Conservation (phyloP, 768 basidiomycete genomes). For the Porpolomopsis calyptriformis region DNA sequence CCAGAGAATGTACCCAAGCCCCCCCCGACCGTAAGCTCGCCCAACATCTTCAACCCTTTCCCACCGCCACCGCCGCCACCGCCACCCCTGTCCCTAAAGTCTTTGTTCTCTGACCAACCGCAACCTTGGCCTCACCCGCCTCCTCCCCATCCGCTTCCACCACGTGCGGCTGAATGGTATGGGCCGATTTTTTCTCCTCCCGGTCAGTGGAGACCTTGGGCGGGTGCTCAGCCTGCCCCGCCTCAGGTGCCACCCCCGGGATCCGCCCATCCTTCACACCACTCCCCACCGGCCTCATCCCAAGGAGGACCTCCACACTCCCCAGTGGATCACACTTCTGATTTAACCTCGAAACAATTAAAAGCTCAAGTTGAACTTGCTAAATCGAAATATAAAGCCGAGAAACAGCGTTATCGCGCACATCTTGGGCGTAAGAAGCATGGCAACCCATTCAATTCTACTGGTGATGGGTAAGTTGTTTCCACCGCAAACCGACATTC, state of each 20-base stretch:
- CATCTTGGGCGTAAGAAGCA: conserved; percentile 30
- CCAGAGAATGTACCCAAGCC: neutral
- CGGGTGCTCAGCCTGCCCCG: conserved; percentile 12
- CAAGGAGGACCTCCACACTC: too few relatives aligned
- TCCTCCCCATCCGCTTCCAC: conserved; percentile 1
- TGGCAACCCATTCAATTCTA: neutral
- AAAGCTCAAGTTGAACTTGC: conserved; percentile 50
- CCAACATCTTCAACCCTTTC: neutral
- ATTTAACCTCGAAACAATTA: conserved; percentile 27
- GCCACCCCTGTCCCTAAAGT: conserved; percentile 7
- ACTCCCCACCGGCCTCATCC: too few relatives aligned
- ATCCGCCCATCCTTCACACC: too few relatives aligned
- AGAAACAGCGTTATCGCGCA: conserved; percentile 59
- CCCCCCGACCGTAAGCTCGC: neutral
- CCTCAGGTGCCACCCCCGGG: conserved; percentile 10
- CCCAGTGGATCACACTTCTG: neutral
- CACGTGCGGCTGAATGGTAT: neutral
- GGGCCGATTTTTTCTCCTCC: conserved; percentile 8
- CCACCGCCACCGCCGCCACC: conserved; percentile 10
- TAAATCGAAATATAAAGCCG: conserved; percentile 53
- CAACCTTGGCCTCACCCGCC: conserved; percentile 12
- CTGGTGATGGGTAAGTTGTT: neutral
- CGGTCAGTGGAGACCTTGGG: conserved; percentile 5
- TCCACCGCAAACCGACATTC: neutral
- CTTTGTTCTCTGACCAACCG: too few relatives aligned